phyloP scores from a whole-genome alignment of 305 asterid species.

The Fraxinus latifolia region DNA sequence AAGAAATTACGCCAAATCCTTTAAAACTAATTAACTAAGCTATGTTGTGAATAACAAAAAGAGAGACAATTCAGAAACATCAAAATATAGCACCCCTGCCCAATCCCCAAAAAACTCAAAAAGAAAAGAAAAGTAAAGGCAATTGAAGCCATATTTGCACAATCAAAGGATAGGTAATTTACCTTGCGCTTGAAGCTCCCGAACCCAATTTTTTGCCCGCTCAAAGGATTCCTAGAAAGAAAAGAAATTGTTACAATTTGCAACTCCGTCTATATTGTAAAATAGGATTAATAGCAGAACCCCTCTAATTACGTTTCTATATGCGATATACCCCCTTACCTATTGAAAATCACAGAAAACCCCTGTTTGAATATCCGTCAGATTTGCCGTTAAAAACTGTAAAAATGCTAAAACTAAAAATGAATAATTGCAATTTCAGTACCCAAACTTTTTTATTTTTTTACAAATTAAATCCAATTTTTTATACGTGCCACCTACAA shows the following conservation, averaged over 20 bases:
- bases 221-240: constrained; percentile 47
- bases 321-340: background rate
- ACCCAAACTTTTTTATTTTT: too few species aligned
- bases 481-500: too few species aligned
- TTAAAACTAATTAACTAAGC: background rate
- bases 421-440: too few species aligned
- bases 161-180: constrained; percentile 11
- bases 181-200: constrained; percentile 67
- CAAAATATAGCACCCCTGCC: background rate
- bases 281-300: background rate
- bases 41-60: background rate
- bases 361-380: too few species aligned
- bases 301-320: background rate
- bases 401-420: too few species aligned
- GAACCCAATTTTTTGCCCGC: constrained; percentile 62
- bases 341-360: too few species aligned
- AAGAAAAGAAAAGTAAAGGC: background rate
- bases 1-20: background rate
- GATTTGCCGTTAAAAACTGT: too few species aligned
- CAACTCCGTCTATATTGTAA: background rate
- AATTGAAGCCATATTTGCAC: background rate
- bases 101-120: background rate
- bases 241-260: background rate
- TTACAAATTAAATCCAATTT: too few species aligned
- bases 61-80: background rate